A percentile compares a stretch with the other conserved stretches of the same genome.
Evolutionary conservation across 257 asterid genomes (phyloP).

Genomic region (Fraxinus excelsior): DNA sequence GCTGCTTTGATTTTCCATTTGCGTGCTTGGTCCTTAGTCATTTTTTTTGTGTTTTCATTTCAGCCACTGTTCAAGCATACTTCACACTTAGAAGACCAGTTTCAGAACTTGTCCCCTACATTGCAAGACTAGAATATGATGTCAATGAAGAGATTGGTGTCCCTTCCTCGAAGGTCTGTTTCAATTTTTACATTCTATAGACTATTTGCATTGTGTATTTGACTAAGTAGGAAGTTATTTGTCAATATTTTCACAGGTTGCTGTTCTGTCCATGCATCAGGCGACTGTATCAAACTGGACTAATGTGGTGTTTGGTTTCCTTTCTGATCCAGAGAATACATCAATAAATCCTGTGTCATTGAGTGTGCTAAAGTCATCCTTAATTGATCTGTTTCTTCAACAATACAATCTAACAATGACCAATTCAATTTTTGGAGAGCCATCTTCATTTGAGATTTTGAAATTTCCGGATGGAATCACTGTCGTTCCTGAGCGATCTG

Average conservation of each 20-base stretch:
- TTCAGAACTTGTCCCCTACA: conserved; percentile 61
- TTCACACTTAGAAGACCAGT: conserved; percentile 69
- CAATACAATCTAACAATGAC: conserved; percentile 68
- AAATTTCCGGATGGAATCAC: conserved; percentile 82
- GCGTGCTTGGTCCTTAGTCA: conserved; percentile 5
- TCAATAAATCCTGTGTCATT: conserved; percentile 46
- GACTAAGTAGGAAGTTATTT: conserved; percentile 4
- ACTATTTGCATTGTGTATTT: conserved; percentile 12
- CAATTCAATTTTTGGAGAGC: conserved; percentile 61
- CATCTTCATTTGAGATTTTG: conserved; percentile 69
- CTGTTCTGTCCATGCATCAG: conserved; percentile 67
- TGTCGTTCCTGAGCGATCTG: conserved; percentile 50
- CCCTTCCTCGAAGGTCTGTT: conserved; percentile 69
- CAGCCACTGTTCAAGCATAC: conserved; percentile 80
- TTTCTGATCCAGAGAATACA: conserved; percentile 57
- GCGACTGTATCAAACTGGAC: conserved; percentile 61
- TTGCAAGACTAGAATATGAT: conserved; percentile 71
- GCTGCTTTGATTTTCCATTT: conserved; percentile 6
- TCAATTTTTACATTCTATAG: conserved; percentile 18
- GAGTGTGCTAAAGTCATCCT: conserved; percentile 57
- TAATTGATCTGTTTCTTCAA: conserved; percentile 64
- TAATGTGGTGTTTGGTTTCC: conserved; percentile 70
- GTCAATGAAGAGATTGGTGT: conserved; percentile 69
- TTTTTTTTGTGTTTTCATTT: conserved; percentile 25
- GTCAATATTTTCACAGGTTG: conserved; percentile 48